Percentiles rank a stretch among this genome's conserved stretches.
Evolutionary conservation across 2,329 filamentous ascomycete genomes (phyloP).

Genomic region (Paraphoma sp.): DNA sequence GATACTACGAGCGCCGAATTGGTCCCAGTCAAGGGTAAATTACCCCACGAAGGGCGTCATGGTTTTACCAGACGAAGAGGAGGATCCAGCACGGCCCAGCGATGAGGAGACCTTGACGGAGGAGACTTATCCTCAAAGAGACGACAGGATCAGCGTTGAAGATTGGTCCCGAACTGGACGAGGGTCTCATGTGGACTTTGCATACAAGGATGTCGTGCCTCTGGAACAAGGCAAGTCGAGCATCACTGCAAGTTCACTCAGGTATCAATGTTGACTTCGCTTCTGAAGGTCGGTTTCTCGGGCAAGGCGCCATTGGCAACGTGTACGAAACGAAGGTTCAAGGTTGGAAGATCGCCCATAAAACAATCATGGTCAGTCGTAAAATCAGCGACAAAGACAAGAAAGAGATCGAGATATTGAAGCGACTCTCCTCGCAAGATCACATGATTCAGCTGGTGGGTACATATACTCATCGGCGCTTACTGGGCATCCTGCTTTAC

Average conservation of each 20-base stretch:
- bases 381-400: conserved; percentile 16
- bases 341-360: conserved; percentile 22
- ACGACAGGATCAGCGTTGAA: conserved; percentile 4
- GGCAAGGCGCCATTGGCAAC: conserved; percentile 23
- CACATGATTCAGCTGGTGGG: conserved; percentile 31
- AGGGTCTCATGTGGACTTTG: conserved; percentile 28
- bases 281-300: conserved; percentile 12
- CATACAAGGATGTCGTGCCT: conserved; percentile 17
- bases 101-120: conserved; percentile 1
- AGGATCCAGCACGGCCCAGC: not conserved
- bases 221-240: conserved; percentile 13
- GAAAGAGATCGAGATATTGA: conserved; percentile 30
- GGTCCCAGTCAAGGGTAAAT: not conserved
- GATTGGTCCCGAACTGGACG: conserved; percentile 25
- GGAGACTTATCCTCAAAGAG: not conserved
- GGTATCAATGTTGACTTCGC: not conserved
- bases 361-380: conserved; percentile 19
- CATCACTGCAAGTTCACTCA: not conserved
- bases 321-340: conserved; percentile 23
- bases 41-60: not conserved
- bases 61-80: not conserved
- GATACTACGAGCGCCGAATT: not conserved
- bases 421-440: conserved; percentile 17
- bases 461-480: conserved; percentile 25
- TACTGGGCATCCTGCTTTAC: conserved; percentile 21